Evolutionary conservation across 495 filamentous ascomycete species (phyloP), one percentile per base, ranked within the genome.

Genomic region (Aspergillus hancockii): DNA sequence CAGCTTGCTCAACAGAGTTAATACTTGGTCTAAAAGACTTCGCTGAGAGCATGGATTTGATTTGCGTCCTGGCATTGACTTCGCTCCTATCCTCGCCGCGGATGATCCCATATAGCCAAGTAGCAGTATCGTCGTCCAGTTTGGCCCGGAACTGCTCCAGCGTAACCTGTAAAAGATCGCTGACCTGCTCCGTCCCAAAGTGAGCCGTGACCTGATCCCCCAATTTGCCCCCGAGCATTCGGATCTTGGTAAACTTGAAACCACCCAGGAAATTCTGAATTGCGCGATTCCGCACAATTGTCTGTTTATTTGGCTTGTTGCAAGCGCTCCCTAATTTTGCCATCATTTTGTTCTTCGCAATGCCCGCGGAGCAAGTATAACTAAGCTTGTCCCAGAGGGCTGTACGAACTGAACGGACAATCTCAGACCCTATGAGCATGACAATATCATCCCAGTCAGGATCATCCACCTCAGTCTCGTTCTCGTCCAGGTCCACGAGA

Each of bases 21-120:
- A 98, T 91, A 59, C 80, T 86, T 1, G 94, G 94, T 7, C 92
- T 83, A 63, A 98, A 98, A 0, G 92, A 94, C 67, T 98, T 98
- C 46, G 94, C 93, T 2, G 91, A 96, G n/a, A 97, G 82, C 94
- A 98, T 98, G 21, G 89, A 93, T 67, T 98, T 97, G 70, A 97
- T 96, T 65, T 92, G 89, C 13, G 92, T 97, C 58, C 94, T 84
- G 36, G 92, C 81, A 65, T 91, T 97, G 63, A 98, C 92, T 73
- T 96, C 92, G 67, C 88, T 95, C 41, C 75, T 71, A 69, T 98
- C 94, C 52, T 91, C 85, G 0, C 94, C 94, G 0, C 95, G 86
- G 45, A 97, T 87, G 19, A 88, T 87, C 54, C 89, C 82, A 75
- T 96, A 93, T 22, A 98, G 79, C 92, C 93, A 98, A 8, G 83